phyloP scores from a whole-genome alignment of 2,329 filamentous ascomycete genomes.

The Dendryphion nanum region DNA sequence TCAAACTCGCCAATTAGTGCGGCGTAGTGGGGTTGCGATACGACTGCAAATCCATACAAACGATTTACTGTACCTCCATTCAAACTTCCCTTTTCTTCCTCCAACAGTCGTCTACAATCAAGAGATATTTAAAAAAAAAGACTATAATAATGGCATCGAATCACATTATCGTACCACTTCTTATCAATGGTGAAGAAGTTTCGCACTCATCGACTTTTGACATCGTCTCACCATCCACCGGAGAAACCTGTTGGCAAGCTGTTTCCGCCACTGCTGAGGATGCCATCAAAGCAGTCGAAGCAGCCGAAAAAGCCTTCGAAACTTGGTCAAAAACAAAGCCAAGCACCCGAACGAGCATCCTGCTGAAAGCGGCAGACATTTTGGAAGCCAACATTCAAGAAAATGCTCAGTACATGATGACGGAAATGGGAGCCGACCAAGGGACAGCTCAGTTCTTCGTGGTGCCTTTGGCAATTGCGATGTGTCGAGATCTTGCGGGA shows the following conservation, averaged over 20 bases:
- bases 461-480: neutral
- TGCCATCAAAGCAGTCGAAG: neutral
- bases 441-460: slow-evolving; percentile 1
- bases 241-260: neutral
- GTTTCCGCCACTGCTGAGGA: neutral
- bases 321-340: slow-evolving; percentile 63
- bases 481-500: slow-evolving; percentile 41
- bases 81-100: too few relatives aligned
- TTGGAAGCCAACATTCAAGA: slow-evolving; percentile 53
- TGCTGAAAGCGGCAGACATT: slow-evolving; percentile 64
- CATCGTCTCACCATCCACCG: neutral
- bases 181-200: too few relatives aligned
- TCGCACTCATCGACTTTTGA: slow-evolving; percentile 4
- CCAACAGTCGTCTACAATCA: too few relatives aligned
- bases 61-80: too few relatives aligned
- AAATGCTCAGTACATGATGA: slow-evolving; percentile 3
- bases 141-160: too few relatives aligned
- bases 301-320: slow-evolving; percentile 52
- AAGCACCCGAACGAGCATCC: slow-evolving; percentile 61
- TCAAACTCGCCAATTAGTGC: too few relatives aligned
- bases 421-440: slow-evolving; percentile 58
- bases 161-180: too few relatives aligned
- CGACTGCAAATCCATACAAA: too few relatives aligned
- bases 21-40: too few relatives aligned
- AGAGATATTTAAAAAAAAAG: too few relatives aligned